Evolutionary conservation across 441 rosid species (phyloP).

Genomic region (Aquilaria agallochum): DNA sequence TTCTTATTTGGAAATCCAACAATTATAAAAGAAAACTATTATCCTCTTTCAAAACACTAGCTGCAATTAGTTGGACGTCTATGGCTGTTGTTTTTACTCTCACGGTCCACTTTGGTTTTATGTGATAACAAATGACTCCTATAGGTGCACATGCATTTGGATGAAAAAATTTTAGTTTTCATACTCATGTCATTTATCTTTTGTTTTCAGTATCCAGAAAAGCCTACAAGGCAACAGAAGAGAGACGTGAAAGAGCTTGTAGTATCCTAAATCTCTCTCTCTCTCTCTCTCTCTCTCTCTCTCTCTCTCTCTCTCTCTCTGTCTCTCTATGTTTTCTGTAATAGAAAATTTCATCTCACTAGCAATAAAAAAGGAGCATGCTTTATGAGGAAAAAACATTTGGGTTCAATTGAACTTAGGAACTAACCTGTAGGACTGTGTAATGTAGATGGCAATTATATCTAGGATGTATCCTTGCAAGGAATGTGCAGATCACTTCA

Average conservation of each 20-base stretch:
- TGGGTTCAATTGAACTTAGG: not conserved
- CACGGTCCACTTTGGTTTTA: no score
- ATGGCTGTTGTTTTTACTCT: no score
- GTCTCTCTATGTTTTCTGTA: not conserved
- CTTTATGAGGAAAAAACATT: not conserved
- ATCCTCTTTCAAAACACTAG: no score
- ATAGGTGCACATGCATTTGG: no score
- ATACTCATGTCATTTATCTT: not conserved
- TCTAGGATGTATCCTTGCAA: constrained; percentile 93
- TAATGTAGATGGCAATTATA: constrained; percentile 78
- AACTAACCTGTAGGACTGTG: constrained; percentile 10
- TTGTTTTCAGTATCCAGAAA: constrained; percentile 78
- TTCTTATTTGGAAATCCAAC: no score
- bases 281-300: constrained; percentile 1
- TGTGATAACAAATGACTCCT: no score
- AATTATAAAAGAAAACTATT: no score
- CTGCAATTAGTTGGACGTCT: no score
- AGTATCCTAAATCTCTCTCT: constrained; percentile 12
- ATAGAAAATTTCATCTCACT: no score
- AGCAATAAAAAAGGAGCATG: not conserved
- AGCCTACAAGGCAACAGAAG: constrained; percentile 91
- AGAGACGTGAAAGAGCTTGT: constrained; percentile 93
- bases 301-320: constrained; percentile 2
- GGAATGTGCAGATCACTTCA: constrained; percentile 95
- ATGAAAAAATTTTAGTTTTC: not conserved